These are phyloP conservation scores for Pleurotus eryngii DNA, from an alignment of 768 basidiomycete species.

Conservation along the genomic window DNA sequence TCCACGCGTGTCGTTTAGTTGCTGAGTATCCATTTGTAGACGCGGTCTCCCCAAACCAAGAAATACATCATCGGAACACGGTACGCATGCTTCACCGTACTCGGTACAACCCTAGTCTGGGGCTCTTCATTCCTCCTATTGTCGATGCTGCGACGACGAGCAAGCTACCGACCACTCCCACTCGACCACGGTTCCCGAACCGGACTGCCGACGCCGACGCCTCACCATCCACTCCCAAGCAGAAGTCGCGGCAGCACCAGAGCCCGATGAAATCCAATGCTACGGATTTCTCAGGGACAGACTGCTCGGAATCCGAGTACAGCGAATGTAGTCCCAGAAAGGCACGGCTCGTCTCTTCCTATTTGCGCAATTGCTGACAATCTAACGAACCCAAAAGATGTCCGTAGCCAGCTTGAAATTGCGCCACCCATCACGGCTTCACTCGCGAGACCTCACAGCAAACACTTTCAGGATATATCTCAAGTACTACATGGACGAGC, in stretches of 20 bases:
- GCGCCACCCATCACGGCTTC: constrained; percentile 71
- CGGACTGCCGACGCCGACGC: background rate
- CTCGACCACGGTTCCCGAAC: background rate
- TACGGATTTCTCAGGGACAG: background rate
- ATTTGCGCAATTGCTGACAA: constrained; percentile 10
- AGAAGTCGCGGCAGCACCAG: no score
- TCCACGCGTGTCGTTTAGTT: background rate
- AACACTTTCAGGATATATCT: constrained; percentile 75
- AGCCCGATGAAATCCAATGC: no score
- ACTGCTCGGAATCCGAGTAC: constrained; percentile 1
- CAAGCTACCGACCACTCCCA: background rate
- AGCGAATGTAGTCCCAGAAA: constrained; percentile 5
- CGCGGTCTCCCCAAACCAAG: constrained; percentile 46
- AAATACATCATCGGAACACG: constrained; percentile 51
- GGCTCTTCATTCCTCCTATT: constrained; percentile 48
- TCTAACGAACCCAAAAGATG: constrained; percentile 26
- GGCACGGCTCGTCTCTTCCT: background rate
- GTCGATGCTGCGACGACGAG: constrained; percentile 10
- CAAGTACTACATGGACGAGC: constrained; percentile 76
- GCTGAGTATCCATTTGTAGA: background rate
- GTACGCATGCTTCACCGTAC: constrained; percentile 49
- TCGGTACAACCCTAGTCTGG: background rate
- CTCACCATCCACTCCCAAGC: background rate
- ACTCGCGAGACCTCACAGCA: constrained; percentile 61
- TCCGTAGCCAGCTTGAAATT: constrained; percentile 24